Percentiles rank a stretch among this genome's conserved stretches.
phyloP scores from a whole-genome alignment of 371 early-diverging fungal genomes.

The Smittium culicis region DNA sequence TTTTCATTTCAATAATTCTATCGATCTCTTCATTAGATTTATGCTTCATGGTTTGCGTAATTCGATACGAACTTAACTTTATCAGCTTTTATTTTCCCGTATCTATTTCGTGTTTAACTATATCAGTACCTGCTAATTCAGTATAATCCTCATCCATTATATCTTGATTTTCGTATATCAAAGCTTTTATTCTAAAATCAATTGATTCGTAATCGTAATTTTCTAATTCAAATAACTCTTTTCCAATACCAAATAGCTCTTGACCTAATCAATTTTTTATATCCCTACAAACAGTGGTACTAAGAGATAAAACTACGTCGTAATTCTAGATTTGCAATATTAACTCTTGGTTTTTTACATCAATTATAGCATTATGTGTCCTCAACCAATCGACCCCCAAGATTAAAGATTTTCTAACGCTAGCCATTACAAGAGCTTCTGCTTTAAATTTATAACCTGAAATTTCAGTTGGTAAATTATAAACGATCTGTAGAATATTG shows the following conservation, averaged over 20 bases:
- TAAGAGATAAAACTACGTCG: background rate
- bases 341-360: background rate
- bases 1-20: background rate
- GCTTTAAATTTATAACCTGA: background rate
- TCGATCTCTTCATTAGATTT: background rate
- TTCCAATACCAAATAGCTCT: background rate
- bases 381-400: constrained; percentile 4
- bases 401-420: background rate
- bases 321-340: background rate
- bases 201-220: background rate
- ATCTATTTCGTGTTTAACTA: background rate
- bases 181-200: background rate
- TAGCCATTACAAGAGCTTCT: background rate
- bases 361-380: background rate
- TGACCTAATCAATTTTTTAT: background rate
- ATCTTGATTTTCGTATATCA: background rate
- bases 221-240: background rate
- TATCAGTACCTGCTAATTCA: background rate
- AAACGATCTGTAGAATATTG: background rate
- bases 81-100: constrained; percentile 1
- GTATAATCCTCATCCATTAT: background rate
- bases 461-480: background rate
- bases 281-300: too few relatives aligned
- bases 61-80: background rate
- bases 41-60: background rate